Evolutionary conservation across 352 stramenopile genomes (phyloP).

Genomic region (Globisporangium spiculum): DNA sequence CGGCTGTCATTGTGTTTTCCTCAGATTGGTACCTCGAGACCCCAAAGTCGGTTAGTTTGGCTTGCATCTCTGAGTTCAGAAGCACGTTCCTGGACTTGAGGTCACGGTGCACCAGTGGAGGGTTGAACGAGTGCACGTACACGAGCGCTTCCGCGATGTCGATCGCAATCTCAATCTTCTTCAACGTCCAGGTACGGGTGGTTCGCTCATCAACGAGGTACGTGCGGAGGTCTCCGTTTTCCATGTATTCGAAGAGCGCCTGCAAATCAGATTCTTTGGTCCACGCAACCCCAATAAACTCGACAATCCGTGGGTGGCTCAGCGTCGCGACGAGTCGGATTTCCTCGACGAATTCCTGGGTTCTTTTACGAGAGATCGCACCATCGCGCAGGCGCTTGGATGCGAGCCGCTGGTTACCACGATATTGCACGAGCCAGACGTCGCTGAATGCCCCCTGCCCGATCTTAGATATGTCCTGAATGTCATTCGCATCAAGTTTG

Average conservation of each 20-base stretch:
- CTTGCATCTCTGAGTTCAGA: slow-evolving; percentile 25
- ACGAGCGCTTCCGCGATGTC: slow-evolving; percentile 20
- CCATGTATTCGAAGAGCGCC: slow-evolving; percentile 66
- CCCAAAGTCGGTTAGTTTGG: slow-evolving; percentile 65
- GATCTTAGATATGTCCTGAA: slow-evolving; percentile 36
- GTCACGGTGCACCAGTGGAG: slow-evolving; percentile 17
- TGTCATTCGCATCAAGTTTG: slow-evolving; percentile 39
- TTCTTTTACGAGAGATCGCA: neutral
- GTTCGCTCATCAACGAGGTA: slow-evolving; percentile 23
- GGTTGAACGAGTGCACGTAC: slow-evolving; percentile 21
- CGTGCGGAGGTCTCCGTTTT: slow-evolving; percentile 41
- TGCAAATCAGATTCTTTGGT: slow-evolving; percentile 45
- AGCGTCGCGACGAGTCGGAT: slow-evolving; percentile 46
- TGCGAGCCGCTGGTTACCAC: slow-evolving; percentile 27
- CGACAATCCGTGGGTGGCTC: slow-evolving; percentile 42
- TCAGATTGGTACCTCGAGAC: slow-evolving; percentile 39
- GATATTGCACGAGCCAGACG: slow-evolving; percentile 43
- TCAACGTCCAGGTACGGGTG: neutral
- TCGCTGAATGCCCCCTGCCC: slow-evolving; percentile 32
- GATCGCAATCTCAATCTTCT: slow-evolving; percentile 17
- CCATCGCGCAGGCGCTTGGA: slow-evolving; percentile 37
- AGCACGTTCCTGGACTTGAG: slow-evolving; percentile 30
- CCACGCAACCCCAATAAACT: slow-evolving; percentile 46
- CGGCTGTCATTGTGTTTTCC: slow-evolving; percentile 48
- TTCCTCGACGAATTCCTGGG: slow-evolving; percentile 43